Base-by-base conservation (phyloP, 2,329 filamentous ascomycete genomes). In the Ophiognomonia clavigignenti-juglandacearum region DNA sequence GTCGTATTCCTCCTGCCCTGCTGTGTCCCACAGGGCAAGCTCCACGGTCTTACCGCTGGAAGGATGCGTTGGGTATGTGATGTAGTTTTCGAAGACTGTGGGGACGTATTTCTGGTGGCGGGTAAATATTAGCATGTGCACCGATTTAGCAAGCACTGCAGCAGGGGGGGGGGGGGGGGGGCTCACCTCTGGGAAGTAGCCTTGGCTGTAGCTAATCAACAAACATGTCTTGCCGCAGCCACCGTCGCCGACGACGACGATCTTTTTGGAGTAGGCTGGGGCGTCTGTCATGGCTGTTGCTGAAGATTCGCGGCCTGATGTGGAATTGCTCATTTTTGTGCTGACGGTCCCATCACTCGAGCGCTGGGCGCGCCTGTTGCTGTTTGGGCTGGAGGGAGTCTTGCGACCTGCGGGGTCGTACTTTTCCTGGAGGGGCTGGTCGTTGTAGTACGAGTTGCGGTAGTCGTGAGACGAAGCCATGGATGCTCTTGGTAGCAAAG, bases 71-170 rank as follows among this genome's bases (percentile, higher is more conserved):
- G 92, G 95, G 67, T 96, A 92, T 45, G 93, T 96, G 71, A 98
- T 97, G 80, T 98, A 98, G 75, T 98, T 98, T 65, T 98, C 93
- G 67, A 98, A 98, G 43, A 98, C 93, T 2, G 93, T 98, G 4
- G 93, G 93, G 34, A 98, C 93, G 61, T 98, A 98, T 97, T 96
- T 97, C 93, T 98, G 61, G 19, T 39, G 47, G 43, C 38, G 23
- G 27, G 24, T 31, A n/a, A n/a, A n/a, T n/a, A n/a, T n/a, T 5
- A 24, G 26, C 35, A 34, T 32, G 31, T 26, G 37, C 10, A 32
- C 19, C n/a, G 19, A 16, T 26, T 37, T 29, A 20, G 27, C 27
- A 40, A 19, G 31, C 26, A 37, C 37, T n/a, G 20, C 34, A 22
- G 23, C 1, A 14, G 7, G 18, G 22, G 20, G 31, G 20, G 19